Base-by-base conservation (phyloP, 2,329 filamentous ascomycete species). In the Colletotrichum sp. region DNA sequence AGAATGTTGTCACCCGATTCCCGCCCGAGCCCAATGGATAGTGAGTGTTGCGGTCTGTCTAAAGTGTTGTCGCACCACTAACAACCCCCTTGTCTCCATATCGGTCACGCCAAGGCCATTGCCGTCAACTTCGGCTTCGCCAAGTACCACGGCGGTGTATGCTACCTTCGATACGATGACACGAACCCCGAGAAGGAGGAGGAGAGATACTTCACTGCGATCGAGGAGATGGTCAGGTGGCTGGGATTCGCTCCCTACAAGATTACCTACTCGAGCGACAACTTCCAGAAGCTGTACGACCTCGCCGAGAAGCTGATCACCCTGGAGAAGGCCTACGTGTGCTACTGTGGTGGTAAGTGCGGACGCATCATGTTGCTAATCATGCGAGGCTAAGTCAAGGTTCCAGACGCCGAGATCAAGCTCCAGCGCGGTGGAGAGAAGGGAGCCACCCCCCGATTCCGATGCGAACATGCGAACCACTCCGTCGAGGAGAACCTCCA, bases 51-150 rank as follows among this genome's bases (percentile, higher is more conserved):
- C 9, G 0, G 13, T 8, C 32, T 83, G 90, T 98, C 12, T 96
- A 98, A 7, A 32, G 30, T 9, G 10, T 9, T 39, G 7, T 26
- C 26, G 24, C 34, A 6, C 39, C 48, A 21, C 24, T 74, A 39
- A 74, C 71, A 55, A 18, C 9, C 48, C 9, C n/a, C 12, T 16
- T 43, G 74, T 30, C 30, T 76, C 59, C 74, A 76, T 82, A 94
- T 99, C 79, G 96, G 96, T 24, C 97, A 99, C 83, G 94, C 94
- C 78, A 99, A 99, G 87, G 96, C 97, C 26, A 98, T 99, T 83
- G 94, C 95, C 1, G 92, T 99, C 84, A 98, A 99, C 86, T 99
- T 99, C 86, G 96, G 96, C 8, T 99, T 98, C 83, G 96, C 97
- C 16, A 92, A 91, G 81, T 93, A 93, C 82, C 94, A 98, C 82